phyloP scores from a whole-genome alignment of 192 early-diverging fungal genomes.

The Coemansia sp. region DNA sequence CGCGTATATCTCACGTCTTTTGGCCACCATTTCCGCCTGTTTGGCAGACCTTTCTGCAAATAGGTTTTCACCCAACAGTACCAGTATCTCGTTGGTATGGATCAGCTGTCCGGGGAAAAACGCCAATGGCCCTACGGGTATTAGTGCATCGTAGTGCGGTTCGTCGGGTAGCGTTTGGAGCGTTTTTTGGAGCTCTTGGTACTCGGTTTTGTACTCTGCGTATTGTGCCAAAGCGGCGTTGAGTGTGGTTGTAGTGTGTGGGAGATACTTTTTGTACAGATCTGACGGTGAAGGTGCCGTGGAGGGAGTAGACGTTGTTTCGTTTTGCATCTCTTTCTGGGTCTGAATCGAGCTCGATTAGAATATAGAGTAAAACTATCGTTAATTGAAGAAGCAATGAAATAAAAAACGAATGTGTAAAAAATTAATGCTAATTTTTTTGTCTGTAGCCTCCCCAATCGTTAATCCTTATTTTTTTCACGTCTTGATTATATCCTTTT shows the following conservation, averaged over 20 bases:
- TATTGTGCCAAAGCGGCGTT: conserved; percentile 25
- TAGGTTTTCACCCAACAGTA: conserved; percentile 90
- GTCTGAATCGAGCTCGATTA: too few species aligned
- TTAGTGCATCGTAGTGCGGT: conserved; percentile 50
- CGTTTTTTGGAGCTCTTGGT: conserved; percentile 32
- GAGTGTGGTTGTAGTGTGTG: conserved; percentile 5
- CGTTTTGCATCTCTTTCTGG: not conserved
- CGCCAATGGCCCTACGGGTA: conserved; percentile 83
- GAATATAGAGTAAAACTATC: too few species aligned
- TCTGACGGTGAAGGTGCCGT: not conserved
- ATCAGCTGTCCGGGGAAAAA: conserved; percentile 86
- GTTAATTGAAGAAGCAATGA: too few species aligned
- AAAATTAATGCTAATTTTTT: too few species aligned
- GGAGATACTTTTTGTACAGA: conserved; percentile 11
- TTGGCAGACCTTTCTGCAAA: conserved; percentile 79
- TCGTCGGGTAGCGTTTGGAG: conserved; percentile 27
- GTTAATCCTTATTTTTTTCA: too few species aligned
- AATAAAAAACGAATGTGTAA: too few species aligned
- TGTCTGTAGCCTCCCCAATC: too few species aligned
- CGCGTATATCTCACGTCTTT: conserved; percentile 59
- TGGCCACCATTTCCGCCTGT: conserved; percentile 74
- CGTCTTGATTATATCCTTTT: not conserved
- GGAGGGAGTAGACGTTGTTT: not conserved
- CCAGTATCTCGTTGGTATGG: conserved; percentile 91
- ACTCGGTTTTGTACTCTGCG: conserved; percentile 36